phyloP scores from a whole-genome alignment of 2,329 filamentous ascomycete species.

The Pezicula radicicola region DNA sequence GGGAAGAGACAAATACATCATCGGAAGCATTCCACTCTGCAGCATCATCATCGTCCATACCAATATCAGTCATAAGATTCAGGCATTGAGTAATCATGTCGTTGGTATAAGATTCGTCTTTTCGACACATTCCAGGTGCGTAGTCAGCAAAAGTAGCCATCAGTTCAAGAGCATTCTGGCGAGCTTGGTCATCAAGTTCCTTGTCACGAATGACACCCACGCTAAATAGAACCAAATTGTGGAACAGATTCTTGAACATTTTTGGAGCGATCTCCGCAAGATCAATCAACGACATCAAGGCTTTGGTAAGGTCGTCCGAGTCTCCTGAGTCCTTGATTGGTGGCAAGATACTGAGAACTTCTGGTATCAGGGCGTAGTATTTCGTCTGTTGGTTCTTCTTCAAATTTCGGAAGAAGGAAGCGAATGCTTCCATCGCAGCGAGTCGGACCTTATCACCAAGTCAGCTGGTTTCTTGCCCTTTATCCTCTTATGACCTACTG shows the following conservation, averaged over 20 bases:
- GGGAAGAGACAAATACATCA: constrained; percentile 55
- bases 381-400: constrained; percentile 84
- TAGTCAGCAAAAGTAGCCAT: constrained; percentile 99
- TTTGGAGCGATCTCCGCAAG: constrained; percentile 91
- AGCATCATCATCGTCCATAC: constrained; percentile 90
- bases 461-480: constrained; percentile 3
- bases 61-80: constrained; percentile 96
- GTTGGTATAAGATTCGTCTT: constrained; percentile 84
- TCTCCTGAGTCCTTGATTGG: constrained; percentile 90
- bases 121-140: constrained; percentile 89
- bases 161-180: constrained; percentile 92
- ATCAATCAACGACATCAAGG: constrained; percentile 87
- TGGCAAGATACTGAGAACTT: constrained; percentile 90
- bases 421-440: constrained; percentile 94
- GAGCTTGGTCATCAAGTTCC: constrained; percentile 82
- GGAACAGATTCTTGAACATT: constrained; percentile 97
- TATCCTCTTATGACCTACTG: constrained; percentile 47
- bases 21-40: constrained; percentile 90
- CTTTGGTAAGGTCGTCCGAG: constrained; percentile 86
- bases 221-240: constrained; percentile 87
- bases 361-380: constrained; percentile 82
- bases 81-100: constrained; percentile 99
- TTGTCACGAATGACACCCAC: constrained; percentile 95
- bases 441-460: constrained; percentile 66
- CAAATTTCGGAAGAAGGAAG: constrained; percentile 90